A percentile compares a stretch with the other conserved stretches of the same genome.
phyloP scores from a whole-genome alignment of 225 moss, liverwort and hornwort genomes.

The Bryum argenteum region DNA sequence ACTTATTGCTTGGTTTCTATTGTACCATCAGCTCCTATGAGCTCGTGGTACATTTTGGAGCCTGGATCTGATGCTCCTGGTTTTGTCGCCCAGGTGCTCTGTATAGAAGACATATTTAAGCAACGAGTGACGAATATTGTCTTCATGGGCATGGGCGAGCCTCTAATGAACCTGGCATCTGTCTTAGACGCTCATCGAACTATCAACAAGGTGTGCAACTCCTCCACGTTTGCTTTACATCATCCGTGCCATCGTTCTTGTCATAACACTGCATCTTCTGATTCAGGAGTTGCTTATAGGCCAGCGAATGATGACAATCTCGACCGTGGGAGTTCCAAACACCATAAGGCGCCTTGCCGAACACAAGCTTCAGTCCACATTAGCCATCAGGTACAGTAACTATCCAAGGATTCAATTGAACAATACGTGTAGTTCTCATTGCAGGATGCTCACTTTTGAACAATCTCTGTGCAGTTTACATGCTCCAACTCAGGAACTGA shows the following conservation, averaged over 20 bases:
- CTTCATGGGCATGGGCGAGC: constrained; percentile 99
- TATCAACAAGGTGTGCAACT: constrained; percentile 71
- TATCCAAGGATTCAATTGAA: not conserved
- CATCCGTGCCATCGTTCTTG: not conserved
- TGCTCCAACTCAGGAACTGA: constrained; percentile 88
- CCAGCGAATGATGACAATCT: constrained; percentile 99
- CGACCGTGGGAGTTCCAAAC: constrained; percentile 97
- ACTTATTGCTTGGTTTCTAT: constrained; percentile 9
- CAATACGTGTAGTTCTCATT: not conserved
- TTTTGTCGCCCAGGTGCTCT: constrained; percentile 67
- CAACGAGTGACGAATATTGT: constrained; percentile 93
- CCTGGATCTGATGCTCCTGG: constrained; percentile 16
- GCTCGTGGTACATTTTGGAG: not conserved
- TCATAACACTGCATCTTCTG: not conserved
- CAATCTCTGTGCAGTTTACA: constrained; percentile 64
- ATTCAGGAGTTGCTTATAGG: constrained; percentile 86
- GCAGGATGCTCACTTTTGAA: not conserved
- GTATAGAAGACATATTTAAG: constrained; percentile 79
- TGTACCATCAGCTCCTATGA: constrained; percentile 12
- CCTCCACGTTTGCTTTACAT: not conserved
- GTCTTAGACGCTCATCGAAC: constrained; percentile 77
- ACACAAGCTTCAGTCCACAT: constrained; percentile 88
- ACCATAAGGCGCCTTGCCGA: constrained; percentile 86
- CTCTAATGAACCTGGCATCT: constrained; percentile 81
- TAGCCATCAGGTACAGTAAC: constrained; percentile 79